phyloP scores from a whole-genome alignment of 768 basidiomycete genomes.

The Fistulinella prunicolor region DNA sequence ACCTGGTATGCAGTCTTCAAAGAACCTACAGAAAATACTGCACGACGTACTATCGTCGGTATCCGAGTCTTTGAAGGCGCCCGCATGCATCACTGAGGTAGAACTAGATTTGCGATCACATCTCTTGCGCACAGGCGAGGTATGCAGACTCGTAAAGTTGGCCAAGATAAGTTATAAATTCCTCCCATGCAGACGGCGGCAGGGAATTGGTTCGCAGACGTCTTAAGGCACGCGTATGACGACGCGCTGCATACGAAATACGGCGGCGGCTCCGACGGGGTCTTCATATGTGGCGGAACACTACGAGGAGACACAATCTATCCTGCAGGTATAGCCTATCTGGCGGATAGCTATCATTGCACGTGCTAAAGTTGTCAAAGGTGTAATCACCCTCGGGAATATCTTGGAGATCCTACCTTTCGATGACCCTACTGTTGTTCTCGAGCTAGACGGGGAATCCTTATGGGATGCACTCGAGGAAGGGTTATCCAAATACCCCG shows the following conservation, averaged over 20 bases:
- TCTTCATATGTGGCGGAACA: constrained; percentile 80
- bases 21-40: constrained; percentile 55
- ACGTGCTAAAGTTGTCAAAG: constrained; percentile 33
- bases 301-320: constrained; percentile 84
- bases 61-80: constrained; percentile 63
- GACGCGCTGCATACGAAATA: constrained; percentile 58
- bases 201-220: constrained; percentile 84
- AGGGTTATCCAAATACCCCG: constrained; percentile 74
- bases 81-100: constrained; percentile 68
- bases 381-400: constrained; percentile 77
- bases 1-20: constrained; percentile 56
- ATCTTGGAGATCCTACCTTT: constrained; percentile 89
- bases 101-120: constrained; percentile 72
- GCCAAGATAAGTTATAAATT: not conserved
- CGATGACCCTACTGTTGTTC: constrained; percentile 77
- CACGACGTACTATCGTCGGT: constrained; percentile 66
- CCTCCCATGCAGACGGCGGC: constrained; percentile 50
- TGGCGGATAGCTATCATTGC: not conserved
- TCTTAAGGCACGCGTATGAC: constrained; percentile 79
- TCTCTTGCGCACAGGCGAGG: constrained; percentile 73
- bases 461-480: constrained; percentile 81
- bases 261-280: constrained; percentile 70
- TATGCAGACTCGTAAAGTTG: constrained; percentile 22
- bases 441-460: constrained; percentile 74
- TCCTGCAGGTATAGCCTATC: constrained; percentile 58